phyloP scores from a whole-genome alignment of 2,329 filamentous ascomycete species.

The Aspergillus sp. region DNA sequence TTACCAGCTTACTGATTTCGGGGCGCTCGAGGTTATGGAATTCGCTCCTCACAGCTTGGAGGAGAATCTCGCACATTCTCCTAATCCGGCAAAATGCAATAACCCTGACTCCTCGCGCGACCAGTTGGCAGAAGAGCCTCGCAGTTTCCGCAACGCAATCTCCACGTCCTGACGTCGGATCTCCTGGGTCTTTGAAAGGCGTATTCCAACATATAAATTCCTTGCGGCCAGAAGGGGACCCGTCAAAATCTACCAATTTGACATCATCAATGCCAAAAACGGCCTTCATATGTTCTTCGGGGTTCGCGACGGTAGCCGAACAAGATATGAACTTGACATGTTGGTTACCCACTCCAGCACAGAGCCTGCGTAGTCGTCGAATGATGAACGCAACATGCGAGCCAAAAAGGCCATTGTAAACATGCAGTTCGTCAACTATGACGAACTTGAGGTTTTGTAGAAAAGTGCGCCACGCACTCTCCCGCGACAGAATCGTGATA shows the following conservation, averaged over 20 bases:
- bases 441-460: constrained; percentile 86
- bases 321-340: constrained; percentile 88
- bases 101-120: constrained; percentile 79
- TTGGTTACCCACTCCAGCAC: constrained; percentile 80
- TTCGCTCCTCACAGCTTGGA: constrained; percentile 72
- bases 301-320: constrained; percentile 93
- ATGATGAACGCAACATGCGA: constrained; percentile 94
- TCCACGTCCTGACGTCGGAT: constrained; percentile 78
- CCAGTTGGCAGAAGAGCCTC: constrained; percentile 79
- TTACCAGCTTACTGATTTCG: constrained; percentile 72
- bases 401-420: constrained; percentile 92
- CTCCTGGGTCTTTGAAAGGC: constrained; percentile 80
- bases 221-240: constrained; percentile 84
- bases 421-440: constrained; percentile 86
- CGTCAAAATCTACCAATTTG: constrained; percentile 78
- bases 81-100: constrained; percentile 89
- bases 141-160: constrained; percentile 81
- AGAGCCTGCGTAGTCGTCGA: constrained; percentile 78
- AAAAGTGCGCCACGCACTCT: constrained; percentile 81
- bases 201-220: constrained; percentile 99
- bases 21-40: constrained; percentile 63
- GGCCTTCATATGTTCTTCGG: constrained; percentile 80
- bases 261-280: constrained; percentile 87
- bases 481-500: constrained; percentile 84
- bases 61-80: constrained; percentile 78